A percentile compares a stretch with the other conserved stretches of the same genome.
Evolutionary conservation across 1,284 basidiomycete genomes (phyloP).

Genomic region (Mycena citricolor): DNA sequence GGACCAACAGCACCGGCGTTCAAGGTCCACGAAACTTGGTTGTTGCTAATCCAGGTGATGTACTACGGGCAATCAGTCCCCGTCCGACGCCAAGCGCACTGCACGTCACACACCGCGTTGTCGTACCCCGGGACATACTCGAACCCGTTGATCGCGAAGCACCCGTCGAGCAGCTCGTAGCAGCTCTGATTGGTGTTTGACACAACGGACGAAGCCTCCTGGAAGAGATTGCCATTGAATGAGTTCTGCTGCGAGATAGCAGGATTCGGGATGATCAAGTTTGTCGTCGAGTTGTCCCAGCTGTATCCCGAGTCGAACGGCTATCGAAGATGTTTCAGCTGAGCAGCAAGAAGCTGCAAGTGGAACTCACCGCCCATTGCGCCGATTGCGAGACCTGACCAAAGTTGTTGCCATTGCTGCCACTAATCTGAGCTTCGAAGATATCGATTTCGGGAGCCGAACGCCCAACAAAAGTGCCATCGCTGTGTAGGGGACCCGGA

Average conservation of each 20-base stretch:
- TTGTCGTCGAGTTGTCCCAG: constrained; percentile 44
- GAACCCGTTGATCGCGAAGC: constrained; percentile 1
- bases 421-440: constrained; percentile 54
- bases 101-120: constrained; percentile 1
- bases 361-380: constrained; percentile 55
- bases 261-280: constrained; percentile 44
- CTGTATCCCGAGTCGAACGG: constrained; percentile 46
- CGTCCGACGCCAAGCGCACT: no score
- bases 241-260: constrained; percentile 36
- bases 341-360: not conserved
- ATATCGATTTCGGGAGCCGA: constrained; percentile 87
- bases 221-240: constrained; percentile 22
- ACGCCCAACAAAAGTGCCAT: constrained; percentile 69
- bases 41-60: constrained; percentile 57
- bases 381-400: constrained; percentile 59
- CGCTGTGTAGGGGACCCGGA: constrained; percentile 68
- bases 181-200: constrained; percentile 15
- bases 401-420: constrained; percentile 3
- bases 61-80: constrained; percentile 46
- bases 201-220: constrained; percentile 19
- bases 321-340: no score
- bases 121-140: constrained; percentile 8
- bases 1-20: constrained; percentile 60
- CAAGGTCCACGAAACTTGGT: constrained; percentile 56
- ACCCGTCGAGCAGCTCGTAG: constrained; percentile 14